These are phyloP conservation scores for Globisporangium mamillatum DNA, from an alignment of 352 stramenopile species.

Conservation along the genomic window DNA sequence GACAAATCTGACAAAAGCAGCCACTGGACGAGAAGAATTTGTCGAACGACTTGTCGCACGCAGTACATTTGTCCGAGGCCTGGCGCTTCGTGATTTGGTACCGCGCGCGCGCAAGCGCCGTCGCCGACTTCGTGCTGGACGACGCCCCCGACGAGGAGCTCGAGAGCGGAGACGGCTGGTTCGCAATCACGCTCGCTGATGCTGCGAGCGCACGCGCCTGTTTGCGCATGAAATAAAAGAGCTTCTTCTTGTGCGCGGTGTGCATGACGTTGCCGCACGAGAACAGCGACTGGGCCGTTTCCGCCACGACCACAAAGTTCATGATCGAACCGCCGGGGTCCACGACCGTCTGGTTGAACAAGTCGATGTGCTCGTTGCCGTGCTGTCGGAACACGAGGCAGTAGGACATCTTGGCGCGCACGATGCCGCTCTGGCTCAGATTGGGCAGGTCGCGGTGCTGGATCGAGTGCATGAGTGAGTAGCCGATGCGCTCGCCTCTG, in stretches of 20 bases:
- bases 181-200: background rate
- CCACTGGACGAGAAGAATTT: constrained; percentile 33
- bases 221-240: constrained; percentile 39
- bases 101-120: constrained; percentile 2
- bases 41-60: constrained; percentile 34
- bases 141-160: constrained; percentile 3
- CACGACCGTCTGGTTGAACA: constrained; percentile 39
- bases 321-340: constrained; percentile 33
- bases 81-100: constrained; percentile 9
- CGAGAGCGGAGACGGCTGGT: constrained; percentile 8
- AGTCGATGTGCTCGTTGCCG: constrained; percentile 32
- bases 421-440: constrained; percentile 28
- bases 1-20: constrained; percentile 25
- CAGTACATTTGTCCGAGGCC: constrained; percentile 23
- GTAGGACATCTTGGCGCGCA: constrained; percentile 41
- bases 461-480: constrained; percentile 52
- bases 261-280: constrained; percentile 30
- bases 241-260: constrained; percentile 50
- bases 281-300: constrained; percentile 27
- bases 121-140: constrained; percentile 13
- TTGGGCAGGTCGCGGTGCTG: constrained; percentile 44
- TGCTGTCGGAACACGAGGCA: constrained; percentile 44
- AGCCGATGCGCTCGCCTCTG: constrained; percentile 43
- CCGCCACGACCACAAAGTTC: constrained; percentile 36
- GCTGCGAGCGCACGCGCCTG: constrained; percentile 19